Conservation (phyloP, 495 filamentous ascomycete species). For the Penicillium steckii region DNA sequence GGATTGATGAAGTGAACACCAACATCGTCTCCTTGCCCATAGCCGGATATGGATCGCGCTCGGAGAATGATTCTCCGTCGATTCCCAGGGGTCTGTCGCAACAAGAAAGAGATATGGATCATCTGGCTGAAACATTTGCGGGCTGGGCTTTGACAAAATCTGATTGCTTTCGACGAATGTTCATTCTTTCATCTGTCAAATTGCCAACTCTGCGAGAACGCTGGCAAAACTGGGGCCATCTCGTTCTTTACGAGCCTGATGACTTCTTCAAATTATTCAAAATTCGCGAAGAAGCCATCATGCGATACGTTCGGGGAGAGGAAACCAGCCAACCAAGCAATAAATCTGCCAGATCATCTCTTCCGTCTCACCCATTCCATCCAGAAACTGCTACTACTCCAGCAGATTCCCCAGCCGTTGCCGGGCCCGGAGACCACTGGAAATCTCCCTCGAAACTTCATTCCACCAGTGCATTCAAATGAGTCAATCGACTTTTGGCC, state of each 20-base stretch:
- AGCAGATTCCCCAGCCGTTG: neutral
- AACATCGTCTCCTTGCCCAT: neutral
- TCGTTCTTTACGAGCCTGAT: slow-evolving; percentile 3
- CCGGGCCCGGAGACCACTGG: neutral
- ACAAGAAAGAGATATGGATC: slow-evolving; percentile 31
- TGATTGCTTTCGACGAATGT: slow-evolving; percentile 33
- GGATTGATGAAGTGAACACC: neutral
- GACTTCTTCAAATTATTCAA: slow-evolving; percentile 4
- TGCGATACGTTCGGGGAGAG: neutral
- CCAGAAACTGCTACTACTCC: neutral
- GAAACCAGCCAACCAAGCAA: neutral
- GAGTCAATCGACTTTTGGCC: neutral
- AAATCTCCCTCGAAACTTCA: neutral
- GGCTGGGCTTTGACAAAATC: slow-evolving; percentile 39
- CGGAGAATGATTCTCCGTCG: slow-evolving; percentile 12
- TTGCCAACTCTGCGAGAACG: neutral
- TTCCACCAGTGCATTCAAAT: neutral
- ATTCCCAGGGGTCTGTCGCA: slow-evolving; percentile 23
- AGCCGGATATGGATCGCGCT: slow-evolving; percentile 13
- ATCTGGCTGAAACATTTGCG: slow-evolving; percentile 44
- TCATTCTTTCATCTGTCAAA: slow-evolving; percentile 20
- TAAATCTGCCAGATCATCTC: neutral
- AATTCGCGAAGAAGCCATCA: neutral
- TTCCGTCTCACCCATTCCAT: too few species aligned
- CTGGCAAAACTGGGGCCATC: slow-evolving; percentile 38